Evolutionary conservation across 2,329 filamentous ascomycete species (phyloP), one percentile per base, ranked within the genome.

Genomic region (Microcyclospora tardicrescens): DNA sequence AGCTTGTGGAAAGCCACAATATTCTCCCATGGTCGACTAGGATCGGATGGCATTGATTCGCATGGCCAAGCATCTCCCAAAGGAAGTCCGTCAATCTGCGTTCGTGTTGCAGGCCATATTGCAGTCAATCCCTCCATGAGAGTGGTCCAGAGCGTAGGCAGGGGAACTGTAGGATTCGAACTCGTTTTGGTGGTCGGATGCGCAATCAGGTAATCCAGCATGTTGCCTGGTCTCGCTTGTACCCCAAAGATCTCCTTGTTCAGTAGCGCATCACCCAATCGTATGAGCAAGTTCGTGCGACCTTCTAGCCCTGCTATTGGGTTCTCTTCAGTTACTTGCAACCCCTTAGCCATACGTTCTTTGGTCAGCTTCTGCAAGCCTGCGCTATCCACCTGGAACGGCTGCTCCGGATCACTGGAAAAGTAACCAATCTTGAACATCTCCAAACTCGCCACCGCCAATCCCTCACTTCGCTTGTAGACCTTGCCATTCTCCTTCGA

Each of bases 61-160:
- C 87, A 94, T 0, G 81, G 83, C 91, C 91, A 98, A 16, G 91
- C 89, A 57, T 98, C 91, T 39, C 91, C 91, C 12, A 98, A 75
- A 0, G 86, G 77, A 19, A 84, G 72, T 2, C 86, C 86, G 55
- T 94, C 84, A 50, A 98, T 81, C 45, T 81, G 77, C 0, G 89
- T 94, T 45, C 89, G 78, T 0, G 84, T 84, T 1, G 76, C 64
- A 0, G 91, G 89, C 91, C 91, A 98, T 58, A 96, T 93, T 1
- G 80, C 73, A 3, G 77, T 74, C 9, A 98, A 69, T 6, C 86
- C 85, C 41, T 85, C 79, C 77, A 94, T 93, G 10, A 98, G 74
- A 1, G 89, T 77, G 44, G 79, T 78, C 91, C 91, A 98, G 6
- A 98, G 69, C 0, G 87, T 89, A 1, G 87, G 84, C 10, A 96